Conservation (phyloP, 371 early-diverging fungal species). For the Spiromyces aspiralis region DNA sequence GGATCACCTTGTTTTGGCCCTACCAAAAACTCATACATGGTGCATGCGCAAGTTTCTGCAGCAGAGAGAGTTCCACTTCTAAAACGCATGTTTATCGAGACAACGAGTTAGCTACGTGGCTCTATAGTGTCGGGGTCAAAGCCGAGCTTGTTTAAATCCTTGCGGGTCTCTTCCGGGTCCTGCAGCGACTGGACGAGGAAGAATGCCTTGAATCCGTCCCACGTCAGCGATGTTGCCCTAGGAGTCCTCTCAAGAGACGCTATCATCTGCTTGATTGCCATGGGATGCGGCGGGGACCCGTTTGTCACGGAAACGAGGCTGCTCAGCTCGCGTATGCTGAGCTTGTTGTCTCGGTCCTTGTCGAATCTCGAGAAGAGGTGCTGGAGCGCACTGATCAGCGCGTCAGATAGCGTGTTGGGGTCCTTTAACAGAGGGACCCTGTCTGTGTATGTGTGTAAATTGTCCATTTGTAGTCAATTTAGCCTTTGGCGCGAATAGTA, state of each 20-base stretch:
- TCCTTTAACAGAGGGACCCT: conserved; percentile 17
- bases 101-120: too few species aligned
- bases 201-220: conserved; percentile 16
- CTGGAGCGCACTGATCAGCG: conserved; percentile 14
- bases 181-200: conserved; percentile 23
- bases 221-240: not conserved
- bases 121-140: conserved; percentile 18
- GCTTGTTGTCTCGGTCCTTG: conserved; percentile 22
- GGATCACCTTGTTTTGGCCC: too few species aligned
- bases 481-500: too few species aligned
- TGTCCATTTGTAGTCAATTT: too few species aligned
- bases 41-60: too few species aligned
- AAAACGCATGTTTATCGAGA: too few species aligned
- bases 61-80: too few species aligned
- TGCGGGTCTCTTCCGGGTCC: conserved; percentile 26
- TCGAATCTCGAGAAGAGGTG: conserved; percentile 23
- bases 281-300: conserved; percentile 10
- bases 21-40: too few species aligned
- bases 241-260: conserved; percentile 8
- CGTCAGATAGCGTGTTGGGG: conserved; percentile 14
- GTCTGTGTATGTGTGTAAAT: conserved; percentile 7
- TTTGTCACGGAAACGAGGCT: conserved; percentile 18
- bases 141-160: conserved; percentile 23
- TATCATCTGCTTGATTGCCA: conserved; percentile 11
- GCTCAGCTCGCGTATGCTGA: conserved; percentile 15